These are phyloP conservation scores for Candolleomyces efflorescens DNA, from an alignment of 768 basidiomycete genomes.

Conservation along the genomic window DNA sequence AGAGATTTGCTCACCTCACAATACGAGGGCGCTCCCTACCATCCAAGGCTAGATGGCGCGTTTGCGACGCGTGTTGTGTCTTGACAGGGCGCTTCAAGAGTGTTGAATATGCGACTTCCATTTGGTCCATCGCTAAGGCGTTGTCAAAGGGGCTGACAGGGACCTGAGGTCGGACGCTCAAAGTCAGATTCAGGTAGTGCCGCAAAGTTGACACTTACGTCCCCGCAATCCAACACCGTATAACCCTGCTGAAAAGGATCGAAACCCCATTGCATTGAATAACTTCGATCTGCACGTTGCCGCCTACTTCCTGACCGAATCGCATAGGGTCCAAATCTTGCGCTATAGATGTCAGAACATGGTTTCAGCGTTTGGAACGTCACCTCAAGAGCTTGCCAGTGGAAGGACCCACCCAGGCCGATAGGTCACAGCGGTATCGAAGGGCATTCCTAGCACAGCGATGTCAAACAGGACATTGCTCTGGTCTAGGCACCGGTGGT, in stretches of 20 bases:
- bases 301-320: constrained; percentile 78
- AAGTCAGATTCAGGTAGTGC: too few species aligned
- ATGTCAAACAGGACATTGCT: constrained; percentile 57
- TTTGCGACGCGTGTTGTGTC: constrained; percentile 37
- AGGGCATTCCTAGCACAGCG: constrained; percentile 77
- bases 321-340: constrained; percentile 83
- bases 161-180: constrained; percentile 42
- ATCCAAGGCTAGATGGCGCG: constrained; percentile 45
- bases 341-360: constrained; percentile 38
- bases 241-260: constrained; percentile 58
- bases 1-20: constrained; percentile 41
- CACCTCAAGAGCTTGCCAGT: too few species aligned
- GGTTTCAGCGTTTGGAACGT: background rate
- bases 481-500: constrained; percentile 65
- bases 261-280: constrained; percentile 67
- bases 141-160: constrained; percentile 82
- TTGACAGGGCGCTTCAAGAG: constrained; percentile 51
- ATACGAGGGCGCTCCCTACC: constrained; percentile 70
- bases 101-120: constrained; percentile 80
- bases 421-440: constrained; percentile 69
- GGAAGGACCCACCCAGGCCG: constrained; percentile 40
- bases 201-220: constrained; percentile 39
- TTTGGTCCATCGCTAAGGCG: constrained; percentile 77
- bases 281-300: constrained; percentile 52
- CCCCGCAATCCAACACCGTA: constrained; percentile 79